These are phyloP conservation scores for Monilinia laxa DNA, from an alignment of 2,329 filamentous ascomycete genomes.

Conservation along the genomic window DNA sequence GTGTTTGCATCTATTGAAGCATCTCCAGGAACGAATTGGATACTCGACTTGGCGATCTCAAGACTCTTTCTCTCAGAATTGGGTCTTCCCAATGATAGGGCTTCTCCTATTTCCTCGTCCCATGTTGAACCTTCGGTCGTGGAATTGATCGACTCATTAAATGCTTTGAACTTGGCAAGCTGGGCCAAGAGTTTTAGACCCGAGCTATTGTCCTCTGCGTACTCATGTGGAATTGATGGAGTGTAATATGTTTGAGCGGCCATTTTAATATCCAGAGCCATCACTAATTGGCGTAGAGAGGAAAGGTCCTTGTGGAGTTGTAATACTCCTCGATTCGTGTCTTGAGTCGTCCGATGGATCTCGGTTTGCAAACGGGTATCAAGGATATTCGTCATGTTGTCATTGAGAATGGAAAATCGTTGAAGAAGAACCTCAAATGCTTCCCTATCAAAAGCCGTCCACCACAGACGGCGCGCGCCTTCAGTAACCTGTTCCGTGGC, in stretches of 20 bases:
- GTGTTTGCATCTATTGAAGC: slow-evolving; percentile 9
- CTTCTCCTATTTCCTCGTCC: slow-evolving; percentile 44
- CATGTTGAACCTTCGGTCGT: slow-evolving; percentile 35
- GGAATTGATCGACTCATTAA: slow-evolving; percentile 49
- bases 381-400: slow-evolving; percentile 50
- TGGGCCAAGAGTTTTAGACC: slow-evolving; percentile 46
- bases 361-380: slow-evolving; percentile 50
- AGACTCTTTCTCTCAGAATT: slow-evolving; percentile 24
- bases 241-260: slow-evolving; percentile 36
- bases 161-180: slow-evolving; percentile 52
- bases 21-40: slow-evolving; percentile 19
- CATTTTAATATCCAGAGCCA: slow-evolving; percentile 47
- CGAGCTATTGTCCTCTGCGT: slow-evolving; percentile 42
- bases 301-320: slow-evolving; percentile 49
- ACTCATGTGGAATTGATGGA: slow-evolving; percentile 24
- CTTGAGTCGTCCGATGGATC: slow-evolving; percentile 49
- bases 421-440: slow-evolving; percentile 48
- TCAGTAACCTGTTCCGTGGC: slow-evolving; percentile 39
- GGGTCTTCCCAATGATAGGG: slow-evolving; percentile 44
- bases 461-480: slow-evolving; percentile 41
- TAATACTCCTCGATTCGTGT: slow-evolving; percentile 49
- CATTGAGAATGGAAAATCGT: slow-evolving; percentile 48
- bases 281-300: slow-evolving; percentile 48
- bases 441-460: slow-evolving; percentile 49
- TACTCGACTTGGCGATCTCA: slow-evolving; percentile 27